Conservation (phyloP, 176 grass and related monocot genomes). For the Cenchrus americanus region DNA sequence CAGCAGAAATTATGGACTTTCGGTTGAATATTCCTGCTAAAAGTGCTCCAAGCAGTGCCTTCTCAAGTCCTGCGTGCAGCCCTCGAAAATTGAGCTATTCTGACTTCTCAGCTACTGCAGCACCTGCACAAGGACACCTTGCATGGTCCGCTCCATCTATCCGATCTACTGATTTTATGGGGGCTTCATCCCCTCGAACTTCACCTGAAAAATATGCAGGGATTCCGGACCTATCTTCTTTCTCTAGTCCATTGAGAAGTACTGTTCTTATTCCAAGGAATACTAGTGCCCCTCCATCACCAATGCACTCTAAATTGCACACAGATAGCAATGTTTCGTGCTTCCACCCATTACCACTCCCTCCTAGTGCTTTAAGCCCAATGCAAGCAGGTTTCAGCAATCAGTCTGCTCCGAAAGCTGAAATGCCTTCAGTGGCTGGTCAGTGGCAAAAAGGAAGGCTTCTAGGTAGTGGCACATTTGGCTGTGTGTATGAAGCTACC, state of each 20-base stretch:
- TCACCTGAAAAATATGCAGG: constrained; percentile 65
- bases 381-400: constrained; percentile 51
- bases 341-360: constrained; percentile 81
- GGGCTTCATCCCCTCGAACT: constrained; percentile 44
- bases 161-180: constrained; percentile 49
- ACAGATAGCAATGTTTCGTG: constrained; percentile 45
- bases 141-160: constrained; percentile 56
- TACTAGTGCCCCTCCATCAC: constrained; percentile 83
- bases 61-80: constrained; percentile 71
- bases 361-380: constrained; percentile 58
- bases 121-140: constrained; percentile 52
- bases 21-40: constrained; percentile 76
- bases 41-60: constrained; percentile 80
- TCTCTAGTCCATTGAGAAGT: constrained; percentile 52
- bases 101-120: constrained; percentile 40
- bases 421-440: constrained; percentile 58
- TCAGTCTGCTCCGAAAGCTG: constrained; percentile 56
- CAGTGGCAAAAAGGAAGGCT: constrained; percentile 91
- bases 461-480: constrained; percentile 95
- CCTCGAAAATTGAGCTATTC: constrained; percentile 74
- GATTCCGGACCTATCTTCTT: constrained; percentile 59
- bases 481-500: constrained; percentile 91
- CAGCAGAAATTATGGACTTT: constrained; percentile 58
- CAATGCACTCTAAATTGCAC: constrained; percentile 62
- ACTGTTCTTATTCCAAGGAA: constrained; percentile 58